Conservation (phyloP, 441 rosid species). For the Bocquillonia castaneifolia region DNA sequence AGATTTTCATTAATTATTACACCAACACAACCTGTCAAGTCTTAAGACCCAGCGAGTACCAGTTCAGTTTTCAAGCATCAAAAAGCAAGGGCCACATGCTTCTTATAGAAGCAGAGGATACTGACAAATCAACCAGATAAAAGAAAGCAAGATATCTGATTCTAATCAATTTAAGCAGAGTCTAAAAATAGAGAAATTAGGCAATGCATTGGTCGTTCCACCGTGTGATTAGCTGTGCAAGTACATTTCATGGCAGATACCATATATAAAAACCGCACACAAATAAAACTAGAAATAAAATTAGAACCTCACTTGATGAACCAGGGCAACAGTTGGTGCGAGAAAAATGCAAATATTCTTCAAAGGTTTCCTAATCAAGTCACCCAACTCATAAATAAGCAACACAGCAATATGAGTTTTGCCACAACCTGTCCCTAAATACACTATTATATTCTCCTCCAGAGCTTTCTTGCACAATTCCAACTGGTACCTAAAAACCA, state of each 20-base stretch:
- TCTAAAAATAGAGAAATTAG: not conserved
- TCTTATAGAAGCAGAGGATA: not conserved
- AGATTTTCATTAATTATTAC: not conserved
- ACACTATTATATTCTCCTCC: slow-evolving; percentile 78
- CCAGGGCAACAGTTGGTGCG: slow-evolving; percentile 88
- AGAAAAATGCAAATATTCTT: slow-evolving; percentile 72
- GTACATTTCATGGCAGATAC: no score
- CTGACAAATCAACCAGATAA: not conserved
- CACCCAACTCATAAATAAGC: slow-evolving; percentile 68
- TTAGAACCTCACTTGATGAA: slow-evolving; percentile 57
- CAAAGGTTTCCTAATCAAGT: slow-evolving; percentile 65
- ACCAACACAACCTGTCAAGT: not conserved
- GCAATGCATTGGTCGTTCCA: not conserved
- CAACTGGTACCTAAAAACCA: slow-evolving; percentile 72
- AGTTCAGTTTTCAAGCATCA: not conserved
- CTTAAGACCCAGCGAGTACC: not conserved
- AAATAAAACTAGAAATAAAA: not conserved
- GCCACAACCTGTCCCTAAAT: slow-evolving; percentile 88
- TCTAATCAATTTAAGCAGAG: not conserved
- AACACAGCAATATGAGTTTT: slow-evolving; percentile 95
- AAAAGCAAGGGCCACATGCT: not conserved
- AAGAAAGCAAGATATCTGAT: not conserved
- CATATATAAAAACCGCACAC: no score
- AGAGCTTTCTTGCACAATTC: slow-evolving; percentile 78
- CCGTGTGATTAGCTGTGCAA: not conserved